phyloP scores from a whole-genome alignment of 2,329 filamentous ascomycete genomes.

The Pseudocercospora cruenta region DNA sequence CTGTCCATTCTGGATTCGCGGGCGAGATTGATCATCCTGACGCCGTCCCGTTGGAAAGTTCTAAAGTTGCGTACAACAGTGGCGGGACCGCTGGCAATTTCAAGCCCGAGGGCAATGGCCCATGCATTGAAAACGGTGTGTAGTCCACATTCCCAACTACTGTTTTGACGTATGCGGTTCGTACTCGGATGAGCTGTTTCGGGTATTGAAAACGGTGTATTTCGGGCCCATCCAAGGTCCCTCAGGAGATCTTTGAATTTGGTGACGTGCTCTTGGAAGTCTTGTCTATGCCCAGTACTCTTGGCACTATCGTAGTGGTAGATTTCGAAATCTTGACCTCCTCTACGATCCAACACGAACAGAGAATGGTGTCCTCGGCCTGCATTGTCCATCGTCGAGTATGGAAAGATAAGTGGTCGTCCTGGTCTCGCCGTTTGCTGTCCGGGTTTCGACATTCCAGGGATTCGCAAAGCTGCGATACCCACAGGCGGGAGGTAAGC shows the following conservation, averaged over 20 bases:
- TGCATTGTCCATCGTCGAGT: not conserved
- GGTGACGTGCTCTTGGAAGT: not conserved
- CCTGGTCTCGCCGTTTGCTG: conserved; percentile 4
- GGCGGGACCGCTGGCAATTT: conserved; percentile 2
- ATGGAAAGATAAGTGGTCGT: not conserved
- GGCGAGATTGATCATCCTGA: conserved; percentile 14
- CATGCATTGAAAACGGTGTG: conserved; percentile 22
- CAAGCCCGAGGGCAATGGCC: conserved; percentile 20
- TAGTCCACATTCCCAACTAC: conserved; percentile 18
- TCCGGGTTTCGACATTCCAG: not conserved
- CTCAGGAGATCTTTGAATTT: not conserved
- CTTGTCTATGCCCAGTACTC: not conserved
- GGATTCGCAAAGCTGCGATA: not conserved
- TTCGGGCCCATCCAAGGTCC: conserved; percentile 1
- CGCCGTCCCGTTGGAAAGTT: conserved; percentile 5
- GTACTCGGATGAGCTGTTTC: not conserved
- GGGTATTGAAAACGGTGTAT: not conserved
- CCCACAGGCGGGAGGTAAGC: not conserved
- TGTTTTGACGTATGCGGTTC: not conserved
- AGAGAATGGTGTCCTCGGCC: conserved; percentile 6
- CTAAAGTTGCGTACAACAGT: not conserved
- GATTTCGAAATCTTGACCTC: not conserved
- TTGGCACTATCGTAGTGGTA: conserved; percentile 12
- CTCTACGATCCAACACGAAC: not conserved
- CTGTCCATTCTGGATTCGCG: conserved; percentile 15